These are phyloP conservation scores for Cyberlindnera amylophila DNA, from an alignment of 805 yeast species.

Conservation along the genomic window DNA sequence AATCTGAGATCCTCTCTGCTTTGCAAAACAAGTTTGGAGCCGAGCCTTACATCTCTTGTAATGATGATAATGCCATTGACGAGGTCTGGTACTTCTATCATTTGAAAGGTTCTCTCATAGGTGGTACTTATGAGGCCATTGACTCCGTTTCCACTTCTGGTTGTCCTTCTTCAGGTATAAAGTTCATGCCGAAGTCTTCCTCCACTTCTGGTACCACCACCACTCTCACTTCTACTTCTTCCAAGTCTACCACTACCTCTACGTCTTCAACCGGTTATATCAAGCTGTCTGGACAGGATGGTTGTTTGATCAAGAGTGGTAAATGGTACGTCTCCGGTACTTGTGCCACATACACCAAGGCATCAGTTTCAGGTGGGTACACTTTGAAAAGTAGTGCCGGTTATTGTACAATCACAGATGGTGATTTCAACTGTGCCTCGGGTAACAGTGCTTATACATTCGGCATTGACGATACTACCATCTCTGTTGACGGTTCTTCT, in stretches of 20 bases:
- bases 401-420: constrained; percentile 50
- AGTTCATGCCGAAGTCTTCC: constrained; percentile 46
- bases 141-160: constrained; percentile 51
- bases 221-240: constrained; percentile 24
- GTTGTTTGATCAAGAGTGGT: constrained; percentile 83
- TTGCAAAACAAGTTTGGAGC: constrained; percentile 48
- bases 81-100: constrained; percentile 75
- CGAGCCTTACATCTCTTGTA: constrained; percentile 59
- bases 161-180: constrained; percentile 70
- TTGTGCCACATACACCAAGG: constrained; percentile 69
- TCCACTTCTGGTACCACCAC: constrained; percentile 20
- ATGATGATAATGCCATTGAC: constrained; percentile 40
- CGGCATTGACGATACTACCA: too few species aligned
- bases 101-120: constrained; percentile 65
- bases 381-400: constrained; percentile 68
- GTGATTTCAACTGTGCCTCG: constrained; percentile 12
- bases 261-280: constrained; percentile 38
- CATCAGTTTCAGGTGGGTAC: constrained; percentile 38
- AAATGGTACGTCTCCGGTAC: constrained; percentile 76
- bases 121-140: constrained; percentile 60
- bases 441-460: too few species aligned
- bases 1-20: constrained; percentile 50
- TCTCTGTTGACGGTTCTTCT: too few species aligned
- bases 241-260: constrained; percentile 8
- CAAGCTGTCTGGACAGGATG: constrained; percentile 46